Evolutionary conservation across 2,329 filamentous ascomycete species (phyloP).

Genomic region (Rhinocladiella similis): DNA sequence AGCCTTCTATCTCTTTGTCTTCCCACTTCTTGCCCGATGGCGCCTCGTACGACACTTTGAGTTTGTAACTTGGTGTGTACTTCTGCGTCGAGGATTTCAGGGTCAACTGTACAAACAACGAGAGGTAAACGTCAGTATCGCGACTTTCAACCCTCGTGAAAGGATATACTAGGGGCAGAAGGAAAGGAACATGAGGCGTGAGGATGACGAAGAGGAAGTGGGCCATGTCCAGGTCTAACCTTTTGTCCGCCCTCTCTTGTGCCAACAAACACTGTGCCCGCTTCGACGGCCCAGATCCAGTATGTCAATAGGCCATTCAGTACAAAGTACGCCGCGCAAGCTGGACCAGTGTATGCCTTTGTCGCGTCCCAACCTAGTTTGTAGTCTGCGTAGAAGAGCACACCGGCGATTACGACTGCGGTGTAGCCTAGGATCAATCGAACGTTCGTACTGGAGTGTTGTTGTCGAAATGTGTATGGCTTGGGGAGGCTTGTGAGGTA

Average conservation of each 20-base stretch:
- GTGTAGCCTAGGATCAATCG: conserved; percentile 80
- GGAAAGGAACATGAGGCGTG: too few relatives aligned
- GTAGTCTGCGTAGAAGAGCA: conserved; percentile 89
- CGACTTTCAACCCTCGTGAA: not conserved
- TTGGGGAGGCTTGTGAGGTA: conserved; percentile 83
- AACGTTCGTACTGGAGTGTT: conserved; percentile 77
- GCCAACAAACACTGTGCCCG: conserved; percentile 78
- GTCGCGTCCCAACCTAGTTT: conserved; percentile 85
- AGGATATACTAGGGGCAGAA: too few relatives aligned
- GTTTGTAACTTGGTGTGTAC: conserved; percentile 75
- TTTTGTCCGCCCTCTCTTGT: conserved; percentile 68
- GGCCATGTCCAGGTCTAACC: conserved; percentile 34
- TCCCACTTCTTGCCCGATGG: conserved; percentile 41
- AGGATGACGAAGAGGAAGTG: not conserved
- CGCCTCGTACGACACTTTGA: conserved; percentile 58
- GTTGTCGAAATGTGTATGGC: conserved; percentile 67
- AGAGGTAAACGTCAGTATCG: too few relatives aligned
- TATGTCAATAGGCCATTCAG: conserved; percentile 76
- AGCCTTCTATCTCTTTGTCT: conserved; percentile 53
- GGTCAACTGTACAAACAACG: conserved; percentile 57
- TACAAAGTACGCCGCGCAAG: conserved; percentile 75
- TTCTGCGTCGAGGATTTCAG: conserved; percentile 75
- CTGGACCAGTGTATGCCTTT: conserved; percentile 75
- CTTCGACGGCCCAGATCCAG: conserved; percentile 85
- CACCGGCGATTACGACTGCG: conserved; percentile 76